phyloP scores from a whole-genome alignment of 192 early-diverging fungal species.

The Mortierella claussenii region DNA sequence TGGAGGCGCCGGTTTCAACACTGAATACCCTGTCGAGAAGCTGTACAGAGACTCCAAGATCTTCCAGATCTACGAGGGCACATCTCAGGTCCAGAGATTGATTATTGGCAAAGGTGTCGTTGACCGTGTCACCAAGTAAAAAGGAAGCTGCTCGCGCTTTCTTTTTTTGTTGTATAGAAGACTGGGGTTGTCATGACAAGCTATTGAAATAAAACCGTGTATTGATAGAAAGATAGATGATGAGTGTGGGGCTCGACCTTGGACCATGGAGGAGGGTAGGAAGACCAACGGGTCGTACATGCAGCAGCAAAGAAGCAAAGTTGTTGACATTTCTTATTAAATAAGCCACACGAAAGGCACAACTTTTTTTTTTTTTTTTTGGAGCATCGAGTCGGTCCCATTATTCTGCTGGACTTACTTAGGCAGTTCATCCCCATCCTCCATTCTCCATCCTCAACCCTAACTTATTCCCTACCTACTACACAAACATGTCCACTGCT shows the following conservation, averaged over 20 bases:
- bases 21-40: constrained; percentile 96
- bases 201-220: neutral
- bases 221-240: neutral
- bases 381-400: neutral
- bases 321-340: no score
- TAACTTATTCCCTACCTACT: neutral
- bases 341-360: neutral
- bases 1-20: constrained; percentile 88
- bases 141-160: neutral
- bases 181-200: neutral
- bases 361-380: constrained; percentile 13
- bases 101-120: constrained; percentile 88
- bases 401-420: no score
- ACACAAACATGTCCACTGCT: constrained; percentile 27
- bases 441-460: neutral
- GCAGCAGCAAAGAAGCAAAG: neutral
- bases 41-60: constrained; percentile 94
- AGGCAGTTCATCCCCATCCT: neutral
- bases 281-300: no score
- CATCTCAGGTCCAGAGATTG: constrained; percentile 93
- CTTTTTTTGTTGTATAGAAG: neutral
- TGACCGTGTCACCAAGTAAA: constrained; percentile 62
- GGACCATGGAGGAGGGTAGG: no score
- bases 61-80: constrained; percentile 98
- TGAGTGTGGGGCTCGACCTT: no score